Percentiles rank a stretch among this genome's conserved stretches.
These are phyloP conservation scores for Starmerella floris DNA, from an alignment of 805 yeast genomes.

Conservation along the genomic window DNA sequence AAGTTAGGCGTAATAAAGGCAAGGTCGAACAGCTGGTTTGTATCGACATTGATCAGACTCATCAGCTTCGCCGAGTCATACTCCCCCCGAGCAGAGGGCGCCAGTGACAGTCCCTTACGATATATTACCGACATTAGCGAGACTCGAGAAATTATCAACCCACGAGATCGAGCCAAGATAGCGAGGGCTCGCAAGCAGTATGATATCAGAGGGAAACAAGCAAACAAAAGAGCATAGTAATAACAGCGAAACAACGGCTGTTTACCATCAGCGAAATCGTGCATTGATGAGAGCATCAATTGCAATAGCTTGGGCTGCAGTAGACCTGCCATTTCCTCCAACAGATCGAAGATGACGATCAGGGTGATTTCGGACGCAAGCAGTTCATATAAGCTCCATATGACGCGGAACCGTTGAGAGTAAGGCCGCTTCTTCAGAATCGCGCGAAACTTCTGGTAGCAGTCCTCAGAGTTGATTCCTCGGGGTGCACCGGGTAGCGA, in stretches of 20 bases:
- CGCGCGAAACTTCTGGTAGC: background rate
- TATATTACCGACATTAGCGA: conserved; percentile 29
- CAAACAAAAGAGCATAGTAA: background rate
- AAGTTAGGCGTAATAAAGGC: conserved; percentile 66
- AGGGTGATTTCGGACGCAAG: background rate
- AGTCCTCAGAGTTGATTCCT: background rate
- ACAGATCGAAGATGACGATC: background rate
- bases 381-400: background rate
- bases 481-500: background rate
- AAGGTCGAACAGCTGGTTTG: conserved; percentile 47
- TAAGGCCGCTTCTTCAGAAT: background rate
- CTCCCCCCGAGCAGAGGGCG: conserved; percentile 39
- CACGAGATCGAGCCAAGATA: background rate
- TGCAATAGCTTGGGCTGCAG: background rate
- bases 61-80: conserved; percentile 71
- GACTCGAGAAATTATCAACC: background rate
- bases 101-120: conserved; percentile 49
- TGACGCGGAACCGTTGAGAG: background rate
- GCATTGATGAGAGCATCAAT: conserved; percentile 1
- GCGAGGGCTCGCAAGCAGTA: background rate
- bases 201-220: background rate
- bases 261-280: background rate
- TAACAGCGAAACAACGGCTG: background rate
- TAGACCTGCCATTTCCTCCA: background rate
- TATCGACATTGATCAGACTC: conserved; percentile 66